Percentiles rank a stretch among this genome's conserved stretches.
Evolutionary conservation across 441 rosid genomes (phyloP).

Genomic region (Populus tomentosa): DNA sequence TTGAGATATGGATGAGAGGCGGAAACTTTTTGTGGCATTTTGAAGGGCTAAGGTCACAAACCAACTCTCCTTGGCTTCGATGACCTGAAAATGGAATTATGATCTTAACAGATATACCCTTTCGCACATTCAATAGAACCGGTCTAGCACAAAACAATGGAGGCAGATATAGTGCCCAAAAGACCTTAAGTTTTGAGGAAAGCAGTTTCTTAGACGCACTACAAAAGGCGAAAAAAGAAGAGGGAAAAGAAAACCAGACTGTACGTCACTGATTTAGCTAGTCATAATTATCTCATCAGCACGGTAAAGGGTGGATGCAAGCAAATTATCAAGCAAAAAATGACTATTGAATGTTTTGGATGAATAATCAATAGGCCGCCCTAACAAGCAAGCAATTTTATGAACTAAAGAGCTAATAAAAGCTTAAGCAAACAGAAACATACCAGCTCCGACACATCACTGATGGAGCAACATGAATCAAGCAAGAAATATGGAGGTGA

Average conservation of each 20-base stretch:
- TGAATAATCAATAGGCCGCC: neutral
- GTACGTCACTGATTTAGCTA: neutral
- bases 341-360: neutral
- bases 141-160: neutral
- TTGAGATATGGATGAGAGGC: conserved; percentile 11
- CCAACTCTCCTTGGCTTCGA: conserved; percentile 32
- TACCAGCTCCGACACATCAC: conserved; percentile 54
- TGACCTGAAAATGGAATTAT: conserved; percentile 40
- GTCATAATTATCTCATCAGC: neutral
- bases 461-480: conserved; percentile 54
- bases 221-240: neutral
- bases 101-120: conserved; percentile 1
- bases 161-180: neutral
- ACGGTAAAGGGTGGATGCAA: neutral
- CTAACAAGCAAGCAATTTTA: neutral
- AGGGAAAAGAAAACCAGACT: neutral
- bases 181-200: neutral
- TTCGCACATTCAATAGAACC: neutral
- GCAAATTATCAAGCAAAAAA: neutral
- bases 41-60: conserved; percentile 36
- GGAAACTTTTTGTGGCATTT: conserved; percentile 24
- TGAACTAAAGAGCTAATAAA: neutral
- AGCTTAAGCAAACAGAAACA: conserved; percentile 4
- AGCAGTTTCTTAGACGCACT: neutral
- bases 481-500: conserved; percentile 56